A percentile compares a stretch with the other conserved stretches of the same genome.
Conservation (phyloP, 768 basidiomycete species). For the Suillus hirtellus region DNA sequence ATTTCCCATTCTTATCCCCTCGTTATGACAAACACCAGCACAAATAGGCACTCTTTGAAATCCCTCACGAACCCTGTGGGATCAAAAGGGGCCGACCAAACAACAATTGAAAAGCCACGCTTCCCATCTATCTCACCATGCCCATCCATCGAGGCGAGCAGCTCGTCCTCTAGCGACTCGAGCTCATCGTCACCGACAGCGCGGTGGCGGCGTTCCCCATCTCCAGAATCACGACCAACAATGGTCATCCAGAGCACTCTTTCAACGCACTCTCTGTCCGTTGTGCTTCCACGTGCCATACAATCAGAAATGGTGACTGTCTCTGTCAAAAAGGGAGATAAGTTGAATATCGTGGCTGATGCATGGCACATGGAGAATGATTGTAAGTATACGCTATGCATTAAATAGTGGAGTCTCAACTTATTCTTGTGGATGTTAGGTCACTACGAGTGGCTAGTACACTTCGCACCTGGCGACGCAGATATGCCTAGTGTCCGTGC, state of each 20-base stretch:
- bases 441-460: slow-evolving; percentile 64
- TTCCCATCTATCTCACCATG: slow-evolving; percentile 31
- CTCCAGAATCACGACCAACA: slow-evolving; percentile 39
- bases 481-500: slow-evolving; percentile 56
- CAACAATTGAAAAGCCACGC: slow-evolving; percentile 30
- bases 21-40: slow-evolving; percentile 24
- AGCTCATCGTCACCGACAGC: slow-evolving; percentile 30
- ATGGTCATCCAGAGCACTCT: slow-evolving; percentile 46
- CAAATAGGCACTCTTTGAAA: slow-evolving; percentile 32
- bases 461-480: slow-evolving; percentile 53
- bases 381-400: slow-evolving; percentile 42
- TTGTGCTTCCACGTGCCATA: slow-evolving; percentile 48
- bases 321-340: slow-evolving; percentile 58
- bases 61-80: slow-evolving; percentile 30
- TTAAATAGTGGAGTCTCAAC: slow-evolving; percentile 3
- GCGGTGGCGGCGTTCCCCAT: slow-evolving; percentile 32
- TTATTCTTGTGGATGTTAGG: slow-evolving; percentile 32
- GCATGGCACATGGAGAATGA: slow-evolving; percentile 62
- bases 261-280: slow-evolving; percentile 44
- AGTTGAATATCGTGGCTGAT: slow-evolving; percentile 57
- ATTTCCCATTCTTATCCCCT: slow-evolving; percentile 13
- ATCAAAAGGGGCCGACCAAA: slow-evolving; percentile 23
- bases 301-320: slow-evolving; percentile 66
- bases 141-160: slow-evolving; percentile 27
- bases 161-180: slow-evolving; percentile 20